Base-by-base conservation (phyloP, 106 monocot genomes). In the Acanthochlamys bracteata region DNA sequence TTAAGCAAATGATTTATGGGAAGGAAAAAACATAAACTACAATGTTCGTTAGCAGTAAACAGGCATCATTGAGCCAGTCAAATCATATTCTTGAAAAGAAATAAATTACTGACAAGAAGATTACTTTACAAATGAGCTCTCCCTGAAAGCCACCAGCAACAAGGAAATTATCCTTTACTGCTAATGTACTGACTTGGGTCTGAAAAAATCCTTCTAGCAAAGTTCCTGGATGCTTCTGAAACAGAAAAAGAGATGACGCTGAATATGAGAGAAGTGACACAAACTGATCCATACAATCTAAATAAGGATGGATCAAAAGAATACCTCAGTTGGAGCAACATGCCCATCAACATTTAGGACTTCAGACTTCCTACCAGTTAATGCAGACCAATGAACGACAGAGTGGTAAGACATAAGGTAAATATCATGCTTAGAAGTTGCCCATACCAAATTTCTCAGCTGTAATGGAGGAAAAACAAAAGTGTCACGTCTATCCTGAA, bases 401-500 rank as follows among this genome's bases (percentile, higher is more conserved):
- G 66, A 77, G 16, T 66, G 26, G 22, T 77, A 71, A 46, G 77
- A 71, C 71, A 71, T 71, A 62, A 77, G 67, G 62, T 77, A 77
- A 43, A 77, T 66, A 61, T 76, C 76, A 66, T 76, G 76, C 25
- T 76, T 76, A 3, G 76, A 71, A 41, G 76, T 76, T 13, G 76
- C 77, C 77, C 77, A 77, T 7, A 77, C 71, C 60, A 77, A 77
- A 55, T 77, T 77, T 61, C 77, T 66, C 53, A 77, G n/a, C 77
- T 77, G 71, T 53, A 66, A 55, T n/a, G n/a, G n/a, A n/a, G n/a
- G n/a, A n/a, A n/a, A n/a, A n/a, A n/a, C n/a, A n/a, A n/a, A n/a
- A n/a, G n/a, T n/a, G n/a, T n/a, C n/a, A n/a, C n/a, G n/a, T n/a
- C n/a, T n/a, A n/a, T n/a, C n/a, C n/a, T n/a, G n/a, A n/a, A n/a